These are phyloP conservation scores for Entamoeba invadens DNA, from an alignment of 208 protist genomes.

Conservation along the genomic window DNA sequence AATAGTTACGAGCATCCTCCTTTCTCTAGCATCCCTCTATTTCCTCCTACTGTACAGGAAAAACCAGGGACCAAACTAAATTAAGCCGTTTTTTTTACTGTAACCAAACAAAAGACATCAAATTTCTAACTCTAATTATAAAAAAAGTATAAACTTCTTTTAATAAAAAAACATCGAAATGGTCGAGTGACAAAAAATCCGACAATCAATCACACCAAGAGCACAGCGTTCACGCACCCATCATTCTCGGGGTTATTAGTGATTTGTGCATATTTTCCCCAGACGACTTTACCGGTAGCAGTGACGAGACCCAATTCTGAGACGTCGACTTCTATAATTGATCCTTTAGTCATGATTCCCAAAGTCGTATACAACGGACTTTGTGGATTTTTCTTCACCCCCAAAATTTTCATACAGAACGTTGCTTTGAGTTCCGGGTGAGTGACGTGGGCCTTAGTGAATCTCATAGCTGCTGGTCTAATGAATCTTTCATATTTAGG, in stretches of 20 bases:
- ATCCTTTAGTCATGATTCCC: slow-evolving; percentile 98
- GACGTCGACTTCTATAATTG: slow-evolving; percentile 98
- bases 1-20: too few species aligned
- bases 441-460: slow-evolving; percentile 97
- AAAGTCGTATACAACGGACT: slow-evolving; percentile 85
- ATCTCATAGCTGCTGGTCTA: slow-evolving; percentile 85
- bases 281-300: slow-evolving; percentile 90
- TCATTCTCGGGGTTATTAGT: slow-evolving; percentile 99
- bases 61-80: too few species aligned
- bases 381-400: slow-evolving; percentile 39
- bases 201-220: slow-evolving; percentile 83
- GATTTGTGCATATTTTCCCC: slow-evolving; percentile 84
- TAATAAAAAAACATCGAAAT: too few species aligned
- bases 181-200: too few species aligned
- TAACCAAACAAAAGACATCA: too few species aligned
- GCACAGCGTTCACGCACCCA: slow-evolving; percentile 96
- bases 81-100: too few species aligned
- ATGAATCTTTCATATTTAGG: slow-evolving; percentile 99
- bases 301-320: slow-evolving; percentile 97
- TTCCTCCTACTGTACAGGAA: too few species aligned
- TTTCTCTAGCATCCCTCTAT: too few species aligned
- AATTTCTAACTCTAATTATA: too few species aligned
- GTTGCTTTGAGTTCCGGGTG: slow-evolving; percentile 98
- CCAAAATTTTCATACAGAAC: slow-evolving; percentile 93
- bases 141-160: too few species aligned